These are phyloP conservation scores for Arthrobotrys megalospora DNA, from an alignment of 2,329 filamentous ascomycete genomes.

Conservation along the genomic window DNA sequence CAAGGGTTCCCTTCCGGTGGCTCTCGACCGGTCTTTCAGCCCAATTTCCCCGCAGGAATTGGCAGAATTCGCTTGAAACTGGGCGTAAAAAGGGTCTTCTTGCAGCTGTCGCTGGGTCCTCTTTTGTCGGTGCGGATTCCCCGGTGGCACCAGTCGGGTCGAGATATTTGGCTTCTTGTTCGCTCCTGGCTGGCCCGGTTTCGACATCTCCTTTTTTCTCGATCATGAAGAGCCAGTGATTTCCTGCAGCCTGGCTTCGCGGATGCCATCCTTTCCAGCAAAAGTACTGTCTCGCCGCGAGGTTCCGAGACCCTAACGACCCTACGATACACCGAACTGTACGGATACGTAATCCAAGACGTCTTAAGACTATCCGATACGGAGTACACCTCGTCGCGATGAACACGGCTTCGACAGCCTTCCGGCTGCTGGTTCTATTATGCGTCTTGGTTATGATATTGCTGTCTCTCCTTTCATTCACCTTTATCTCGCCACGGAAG, in stretches of 20 bases:
- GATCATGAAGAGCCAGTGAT: not conserved
- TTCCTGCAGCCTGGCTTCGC: not conserved
- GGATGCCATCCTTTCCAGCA: not conserved
- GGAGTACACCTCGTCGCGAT: conserved; percentile 20
- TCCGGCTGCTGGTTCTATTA: conserved; percentile 53
- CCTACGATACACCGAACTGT: not conserved
- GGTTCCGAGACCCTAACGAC: not conserved
- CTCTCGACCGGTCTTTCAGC: conserved; percentile 13
- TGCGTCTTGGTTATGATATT: conserved; percentile 54
- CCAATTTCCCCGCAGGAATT: conserved; percentile 57
- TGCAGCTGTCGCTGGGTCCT: conserved; percentile 15
- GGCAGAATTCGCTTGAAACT: conserved; percentile 55
- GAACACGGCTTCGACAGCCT: conserved; percentile 59
- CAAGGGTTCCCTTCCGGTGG: conserved; percentile 31
- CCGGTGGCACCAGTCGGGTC: conserved; percentile 9
- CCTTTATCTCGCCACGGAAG: conserved; percentile 53
- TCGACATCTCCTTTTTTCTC: conserved; percentile 17
- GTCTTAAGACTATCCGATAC: not conserved
- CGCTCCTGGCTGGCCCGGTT: conserved; percentile 16
- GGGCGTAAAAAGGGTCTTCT: conserved; percentile 14
- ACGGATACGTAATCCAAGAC: conserved; percentile 8
- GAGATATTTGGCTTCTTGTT: conserved; percentile 32
- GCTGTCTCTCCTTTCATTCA: conserved; percentile 54
- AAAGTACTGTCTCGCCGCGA: conserved; percentile 9
- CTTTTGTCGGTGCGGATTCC: conserved; percentile 37